Conservation (phyloP, 305 asterid species). For the Fraxinus xanthoxyloides region DNA sequence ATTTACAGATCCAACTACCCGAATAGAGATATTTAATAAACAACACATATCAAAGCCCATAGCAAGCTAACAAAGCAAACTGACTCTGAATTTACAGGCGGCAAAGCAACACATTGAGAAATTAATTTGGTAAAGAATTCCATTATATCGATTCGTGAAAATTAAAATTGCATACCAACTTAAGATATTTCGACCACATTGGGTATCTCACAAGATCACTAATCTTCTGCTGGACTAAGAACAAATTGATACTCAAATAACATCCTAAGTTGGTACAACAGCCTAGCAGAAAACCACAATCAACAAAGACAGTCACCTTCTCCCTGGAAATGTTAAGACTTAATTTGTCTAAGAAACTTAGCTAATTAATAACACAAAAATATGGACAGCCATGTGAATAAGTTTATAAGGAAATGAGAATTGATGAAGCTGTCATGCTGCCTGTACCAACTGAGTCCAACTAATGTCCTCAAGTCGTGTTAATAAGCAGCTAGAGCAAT, state of each 20-base stretch:
- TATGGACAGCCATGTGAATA: neutral
- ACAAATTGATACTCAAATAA: slow-evolving; percentile 6
- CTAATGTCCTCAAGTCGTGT: neutral
- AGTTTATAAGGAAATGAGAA: neutral
- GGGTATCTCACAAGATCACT: slow-evolving; percentile 9
- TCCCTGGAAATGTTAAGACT: neutral
- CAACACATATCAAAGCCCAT: neutral
- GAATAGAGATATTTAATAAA: neutral
- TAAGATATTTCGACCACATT: slow-evolving; percentile 12
- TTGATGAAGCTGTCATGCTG: neutral
- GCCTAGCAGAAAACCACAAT: neutral
- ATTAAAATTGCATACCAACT: slow-evolving; percentile 1
- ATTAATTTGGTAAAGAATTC: neutral
- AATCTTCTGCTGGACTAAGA: slow-evolving; percentile 6
- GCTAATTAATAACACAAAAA: neutral
- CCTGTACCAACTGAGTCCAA: neutral
- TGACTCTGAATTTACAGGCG: neutral
- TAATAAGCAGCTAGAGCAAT: neutral
- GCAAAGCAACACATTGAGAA: slow-evolving; percentile 13
- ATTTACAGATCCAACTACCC: neutral
- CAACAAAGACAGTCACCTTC: neutral
- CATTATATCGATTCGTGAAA: neutral
- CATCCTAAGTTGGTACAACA: neutral
- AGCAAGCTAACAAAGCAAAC: slow-evolving; percentile 12
- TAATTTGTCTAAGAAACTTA: neutral